Evolutionary conservation across 106 monocot genomes (phyloP).

Genomic region (Chionographis japonica): DNA sequence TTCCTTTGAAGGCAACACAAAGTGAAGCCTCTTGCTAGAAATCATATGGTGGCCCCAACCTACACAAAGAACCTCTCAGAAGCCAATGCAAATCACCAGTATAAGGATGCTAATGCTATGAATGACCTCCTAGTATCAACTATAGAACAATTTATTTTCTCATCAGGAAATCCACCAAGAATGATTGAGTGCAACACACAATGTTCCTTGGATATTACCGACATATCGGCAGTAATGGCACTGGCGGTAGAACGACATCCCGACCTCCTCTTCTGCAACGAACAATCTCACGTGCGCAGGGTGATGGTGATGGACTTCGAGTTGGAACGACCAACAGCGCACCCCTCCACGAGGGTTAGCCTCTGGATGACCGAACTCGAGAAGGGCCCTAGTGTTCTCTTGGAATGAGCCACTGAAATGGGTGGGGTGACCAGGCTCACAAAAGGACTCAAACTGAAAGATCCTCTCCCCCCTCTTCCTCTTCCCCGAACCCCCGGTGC

Average conservation of each 20-base stretch:
- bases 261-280: slow-evolving; percentile 62
- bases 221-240: slow-evolving; percentile 48
- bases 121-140: too few relatives aligned
- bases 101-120: too few relatives aligned
- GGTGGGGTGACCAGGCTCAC: slow-evolving; percentile 46
- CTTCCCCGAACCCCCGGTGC: slow-evolving; percentile 33
- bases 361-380: slow-evolving; percentile 49
- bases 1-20: slow-evolving; percentile 54
- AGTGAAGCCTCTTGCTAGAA: slow-evolving; percentile 74
- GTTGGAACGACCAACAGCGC: slow-evolving; percentile 65
- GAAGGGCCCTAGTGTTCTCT: slow-evolving; percentile 59
- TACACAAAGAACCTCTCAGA: slow-evolving; percentile 6
- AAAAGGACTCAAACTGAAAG: slow-evolving; percentile 59
- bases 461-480: slow-evolving; percentile 60
- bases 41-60: slow-evolving; percentile 90
- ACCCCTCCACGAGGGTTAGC: slow-evolving; percentile 12
- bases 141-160: too few relatives aligned
- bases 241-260: slow-evolving; percentile 21
- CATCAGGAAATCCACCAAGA: too few relatives aligned
- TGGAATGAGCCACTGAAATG: slow-evolving; percentile 39
- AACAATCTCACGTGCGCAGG: slow-evolving; percentile 32
- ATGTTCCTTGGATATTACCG: slow-evolving; percentile 25
- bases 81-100: not conserved
- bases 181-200: too few relatives aligned
- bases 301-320: slow-evolving; percentile 53